These are phyloP conservation scores for Fraxinus americana DNA, from an alignment of 257 asterid genomes.

Conservation along the genomic window DNA sequence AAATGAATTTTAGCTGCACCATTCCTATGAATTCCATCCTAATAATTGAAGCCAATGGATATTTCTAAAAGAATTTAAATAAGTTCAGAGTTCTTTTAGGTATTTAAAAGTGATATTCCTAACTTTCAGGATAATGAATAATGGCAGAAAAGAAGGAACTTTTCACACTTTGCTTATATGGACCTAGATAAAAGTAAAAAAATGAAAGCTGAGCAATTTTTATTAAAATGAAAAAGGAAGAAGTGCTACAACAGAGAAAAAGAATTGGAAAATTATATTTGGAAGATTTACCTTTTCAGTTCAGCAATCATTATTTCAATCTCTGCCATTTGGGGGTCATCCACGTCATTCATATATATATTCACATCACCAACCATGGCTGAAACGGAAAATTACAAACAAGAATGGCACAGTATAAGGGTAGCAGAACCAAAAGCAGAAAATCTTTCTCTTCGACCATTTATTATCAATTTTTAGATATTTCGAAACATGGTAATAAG, in stretches of 20 bases:
- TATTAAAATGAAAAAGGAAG: neutral
- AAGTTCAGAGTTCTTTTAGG: neutral
- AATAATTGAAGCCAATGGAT: neutral
- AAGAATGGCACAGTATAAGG: constrained; percentile 17
- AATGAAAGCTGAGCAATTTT: neutral
- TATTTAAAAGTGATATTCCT: neutral
- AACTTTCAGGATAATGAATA: neutral
- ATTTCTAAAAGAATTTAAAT: neutral
- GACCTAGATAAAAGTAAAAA: neutral
- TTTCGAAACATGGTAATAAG: neutral
- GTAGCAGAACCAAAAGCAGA: neutral
- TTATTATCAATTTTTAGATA: neutral
- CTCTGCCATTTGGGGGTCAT: constrained; percentile 76
- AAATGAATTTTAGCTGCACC: neutral
- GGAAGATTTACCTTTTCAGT: constrained; percentile 53
- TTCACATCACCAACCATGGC: constrained; percentile 98
- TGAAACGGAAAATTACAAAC: constrained; percentile 32
- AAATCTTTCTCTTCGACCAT: neutral
- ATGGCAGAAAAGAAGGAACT: neutral
- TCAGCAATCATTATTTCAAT: constrained; percentile 96
- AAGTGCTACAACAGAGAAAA: constrained; percentile 1
- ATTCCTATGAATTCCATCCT: neutral
- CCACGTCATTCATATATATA: constrained; percentile 83
- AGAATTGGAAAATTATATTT: neutral
- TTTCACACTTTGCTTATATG: neutral